Evolutionary conservation across 805 yeast genomes (phyloP).

Genomic region (Candida hungchunana): DNA sequence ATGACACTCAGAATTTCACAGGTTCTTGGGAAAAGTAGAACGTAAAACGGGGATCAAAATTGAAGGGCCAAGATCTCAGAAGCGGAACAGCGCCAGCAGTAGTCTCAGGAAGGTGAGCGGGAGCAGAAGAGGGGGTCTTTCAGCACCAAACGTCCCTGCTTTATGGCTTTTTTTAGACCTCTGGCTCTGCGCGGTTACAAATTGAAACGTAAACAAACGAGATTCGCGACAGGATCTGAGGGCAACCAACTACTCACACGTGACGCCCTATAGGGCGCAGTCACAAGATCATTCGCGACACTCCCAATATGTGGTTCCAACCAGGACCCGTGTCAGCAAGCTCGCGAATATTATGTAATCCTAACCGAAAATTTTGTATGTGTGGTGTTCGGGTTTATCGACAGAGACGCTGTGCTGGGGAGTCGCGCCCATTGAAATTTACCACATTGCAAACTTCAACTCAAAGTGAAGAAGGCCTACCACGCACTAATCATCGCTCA

Average conservation of each 20-base stretch:
- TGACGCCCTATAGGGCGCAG: conserved; percentile 2
- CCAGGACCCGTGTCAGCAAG: conserved; percentile 1
- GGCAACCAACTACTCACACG: conserved; percentile 2
- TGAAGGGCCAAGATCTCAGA: background rate
- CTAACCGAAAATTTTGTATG: conserved; percentile 3
- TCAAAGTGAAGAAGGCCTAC: background rate
- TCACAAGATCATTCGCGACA: background rate
- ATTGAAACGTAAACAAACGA: conserved; percentile 15
- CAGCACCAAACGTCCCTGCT: too few species aligned
- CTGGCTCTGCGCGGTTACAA: conserved; percentile 3
- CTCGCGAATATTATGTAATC: background rate
- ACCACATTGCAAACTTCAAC: conserved; percentile 6
- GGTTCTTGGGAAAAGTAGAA: too few species aligned
- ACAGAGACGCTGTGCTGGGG: conserved; percentile 4
- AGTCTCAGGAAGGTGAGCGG: too few species aligned
- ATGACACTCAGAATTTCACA: too few species aligned
- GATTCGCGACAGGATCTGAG: too few species aligned
- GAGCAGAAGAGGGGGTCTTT: too few species aligned
- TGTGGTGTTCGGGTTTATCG: conserved; percentile 10
- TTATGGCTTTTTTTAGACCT: background rate
- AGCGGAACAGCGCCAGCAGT: too few species aligned
- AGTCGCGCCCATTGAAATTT: conserved; percentile 22
- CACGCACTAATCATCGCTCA: conserved; percentile 26
- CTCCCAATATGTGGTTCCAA: conserved; percentile 1
- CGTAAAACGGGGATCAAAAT: too few species aligned